Evolutionary conservation across 805 yeast genomes (phyloP).

Genomic region (Kurtzmaniella cleridarum): DNA sequence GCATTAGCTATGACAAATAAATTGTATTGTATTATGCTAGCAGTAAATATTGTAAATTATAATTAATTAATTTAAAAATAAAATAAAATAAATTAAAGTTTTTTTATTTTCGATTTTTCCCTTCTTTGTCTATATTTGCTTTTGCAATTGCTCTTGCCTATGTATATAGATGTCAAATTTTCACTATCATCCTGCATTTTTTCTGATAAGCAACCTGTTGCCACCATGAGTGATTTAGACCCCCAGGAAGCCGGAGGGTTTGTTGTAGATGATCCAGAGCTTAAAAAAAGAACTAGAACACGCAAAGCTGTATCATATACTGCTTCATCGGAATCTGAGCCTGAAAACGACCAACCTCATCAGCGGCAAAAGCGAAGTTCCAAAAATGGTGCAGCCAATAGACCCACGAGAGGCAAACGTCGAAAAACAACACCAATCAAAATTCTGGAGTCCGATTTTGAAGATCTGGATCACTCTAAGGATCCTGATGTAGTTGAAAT

Average conservation of each 20-base stretch:
- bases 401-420: not conserved
- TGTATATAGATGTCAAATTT: not conserved
- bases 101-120: too few relatives aligned
- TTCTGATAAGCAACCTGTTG: not conserved
- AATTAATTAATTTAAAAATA: too few relatives aligned
- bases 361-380: not conserved
- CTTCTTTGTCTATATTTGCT: too few relatives aligned
- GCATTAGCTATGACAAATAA: too few relatives aligned
- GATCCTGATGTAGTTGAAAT: conserved; percentile 10
- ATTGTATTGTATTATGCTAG: too few relatives aligned
- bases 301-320: not conserved
- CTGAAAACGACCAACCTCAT: not conserved
- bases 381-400: not conserved
- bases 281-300: conserved; percentile 1
- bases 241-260: conserved; percentile 35
- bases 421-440: not conserved
- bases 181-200: not conserved
- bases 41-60: too few relatives aligned
- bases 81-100: too few relatives aligned
- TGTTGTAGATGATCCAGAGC: conserved; percentile 29
- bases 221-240: not conserved
- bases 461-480: not conserved
- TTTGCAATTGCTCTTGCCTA: not conserved
- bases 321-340: conserved; percentile 3
- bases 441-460: not conserved